Conservation (phyloP, 148 eudicot genomes). For the Pouteria glomerata region DNA sequence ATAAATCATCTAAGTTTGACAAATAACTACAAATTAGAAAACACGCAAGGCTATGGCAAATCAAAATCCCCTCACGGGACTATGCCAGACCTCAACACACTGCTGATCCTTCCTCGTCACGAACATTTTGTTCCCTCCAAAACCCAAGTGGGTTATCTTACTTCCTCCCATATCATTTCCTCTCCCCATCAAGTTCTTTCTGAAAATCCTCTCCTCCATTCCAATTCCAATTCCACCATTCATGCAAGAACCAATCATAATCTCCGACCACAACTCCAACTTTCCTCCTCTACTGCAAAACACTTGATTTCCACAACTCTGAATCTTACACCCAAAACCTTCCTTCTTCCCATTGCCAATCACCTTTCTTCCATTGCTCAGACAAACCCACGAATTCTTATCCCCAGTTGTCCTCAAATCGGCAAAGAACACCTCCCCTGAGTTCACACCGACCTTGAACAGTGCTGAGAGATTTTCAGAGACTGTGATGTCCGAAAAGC, state of each 20-base stretch:
- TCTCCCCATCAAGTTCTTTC: slow-evolving; percentile 73
- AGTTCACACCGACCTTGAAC: slow-evolving; percentile 81
- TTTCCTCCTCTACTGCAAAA: slow-evolving; percentile 71
- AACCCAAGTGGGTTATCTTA: slow-evolving; percentile 51
- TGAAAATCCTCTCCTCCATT: slow-evolving; percentile 54
- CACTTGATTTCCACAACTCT: slow-evolving; percentile 59
- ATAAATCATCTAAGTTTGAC: too few relatives aligned
- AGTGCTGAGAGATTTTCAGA: slow-evolving; percentile 48
- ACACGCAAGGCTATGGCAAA: too few relatives aligned
- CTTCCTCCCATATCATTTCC: slow-evolving; percentile 58
- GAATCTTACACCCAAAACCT: slow-evolving; percentile 71
- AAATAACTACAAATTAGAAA: too few relatives aligned
- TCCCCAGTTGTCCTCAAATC: slow-evolving; percentile 58
- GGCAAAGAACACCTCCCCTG: slow-evolving; percentile 68
- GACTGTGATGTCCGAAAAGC: slow-evolving; percentile 73
- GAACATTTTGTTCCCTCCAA: slow-evolving; percentile 95
- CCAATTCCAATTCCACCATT: slow-evolving; percentile 20
- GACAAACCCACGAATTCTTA: slow-evolving; percentile 60
- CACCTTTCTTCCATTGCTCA: slow-evolving; percentile 51
- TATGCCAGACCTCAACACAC: slow-evolving; percentile 81
- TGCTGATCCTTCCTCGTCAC: slow-evolving; percentile 79
- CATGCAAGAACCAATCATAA: slow-evolving; percentile 28
- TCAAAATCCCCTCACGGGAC: slow-evolving; percentile 40
- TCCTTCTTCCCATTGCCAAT: slow-evolving; percentile 64
- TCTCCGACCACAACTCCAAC: slow-evolving; percentile 78